Evolutionary conservation across 257 asterid species (phyloP), one percentile per base, ranked within the genome.

Genomic region (Capsicum pubescens): DNA sequence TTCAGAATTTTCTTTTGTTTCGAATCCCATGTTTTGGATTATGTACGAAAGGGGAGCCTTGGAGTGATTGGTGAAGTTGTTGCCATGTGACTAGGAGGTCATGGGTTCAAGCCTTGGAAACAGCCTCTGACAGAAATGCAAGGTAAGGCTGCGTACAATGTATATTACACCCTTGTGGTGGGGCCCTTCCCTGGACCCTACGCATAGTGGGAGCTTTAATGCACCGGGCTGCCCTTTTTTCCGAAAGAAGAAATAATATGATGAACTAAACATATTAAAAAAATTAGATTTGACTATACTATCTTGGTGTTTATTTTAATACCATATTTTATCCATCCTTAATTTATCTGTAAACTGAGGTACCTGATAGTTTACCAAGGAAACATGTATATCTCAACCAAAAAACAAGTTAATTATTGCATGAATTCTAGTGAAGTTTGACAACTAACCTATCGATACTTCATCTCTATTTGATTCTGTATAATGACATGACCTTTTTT

Each of bases 401-500:
- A 21, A 48, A 15, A 69, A 39, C 35, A 2, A 1, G 9, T 44
- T 4, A 11, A 10, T 7, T 19, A 19, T 19, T 19, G 60, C 3
- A n/a, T 19, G 44, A 11, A 42, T 69, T 39, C 54, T 69, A 13
- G 8, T 16, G 32, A 36, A 39, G 19, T 74, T 19, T 74, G 19
- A 50, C 80, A 19, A 35, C 19, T 11, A 63, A 50, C 80, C 7
- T 12, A 13, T 74, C 50, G 42, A 26, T 72, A 72, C 42, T 69
- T 69, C 4, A 2, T 42, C 56, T 50, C 4, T 50, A 35, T 13
- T n/a, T 74, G 8, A 74, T 74, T 13, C 61, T 50, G 60, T 74
- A 21, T 74, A 74, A 21, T n/a, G 5, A n/a, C 56, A 17, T 74
- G 19, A 72, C 46, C 61, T 74, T 74, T 74, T 74, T 21, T 50